These are phyloP conservation scores for Hirschioporus abietinus DNA, from an alignment of 768 basidiomycete genomes.

Conservation along the genomic window DNA sequence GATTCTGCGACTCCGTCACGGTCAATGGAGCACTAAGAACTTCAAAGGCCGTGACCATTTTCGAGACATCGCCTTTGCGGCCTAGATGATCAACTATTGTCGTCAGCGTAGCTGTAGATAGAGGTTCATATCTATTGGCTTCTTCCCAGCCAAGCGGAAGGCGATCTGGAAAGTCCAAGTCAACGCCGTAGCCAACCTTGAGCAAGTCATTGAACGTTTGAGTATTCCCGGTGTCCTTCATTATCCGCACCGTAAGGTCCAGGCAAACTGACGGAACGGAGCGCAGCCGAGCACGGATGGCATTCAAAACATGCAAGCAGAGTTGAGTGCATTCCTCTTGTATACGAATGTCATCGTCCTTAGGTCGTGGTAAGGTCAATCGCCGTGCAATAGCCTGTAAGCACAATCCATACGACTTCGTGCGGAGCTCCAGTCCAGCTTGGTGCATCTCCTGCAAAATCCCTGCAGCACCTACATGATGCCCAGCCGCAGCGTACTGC, in stretches of 20 bases:
- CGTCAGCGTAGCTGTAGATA: constrained; percentile 66
- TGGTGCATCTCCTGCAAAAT: constrained; percentile 56
- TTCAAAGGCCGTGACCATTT: constrained; percentile 72
- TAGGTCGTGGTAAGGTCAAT: constrained; percentile 51
- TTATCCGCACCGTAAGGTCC: constrained; percentile 62
- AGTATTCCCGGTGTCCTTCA: constrained; percentile 58
- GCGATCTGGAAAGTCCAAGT: constrained; percentile 69
- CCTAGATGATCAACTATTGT: constrained; percentile 70
- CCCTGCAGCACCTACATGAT: constrained; percentile 51
- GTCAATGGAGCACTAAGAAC: constrained; percentile 71
- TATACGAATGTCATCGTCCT: constrained; percentile 28
- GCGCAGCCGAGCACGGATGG: constrained; percentile 18
- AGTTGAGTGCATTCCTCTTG: constrained; percentile 40
- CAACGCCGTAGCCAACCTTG: constrained; percentile 70
- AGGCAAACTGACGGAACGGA: constrained; percentile 49
- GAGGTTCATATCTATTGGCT: constrained; percentile 25
- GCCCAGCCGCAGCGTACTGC: constrained; percentile 74
- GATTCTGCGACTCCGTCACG: constrained; percentile 35
- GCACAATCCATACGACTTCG: constrained; percentile 56
- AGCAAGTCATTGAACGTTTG: constrained; percentile 54
- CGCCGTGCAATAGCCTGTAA: constrained; percentile 71
- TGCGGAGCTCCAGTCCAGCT: constrained; percentile 39
- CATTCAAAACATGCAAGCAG: constrained; percentile 41
- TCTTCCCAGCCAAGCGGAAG: constrained; percentile 42
- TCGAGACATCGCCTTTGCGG: constrained; percentile 50